These are phyloP conservation scores for Ophiocordyceps sinensis DNA, from an alignment of 2,329 filamentous ascomycete species.

Conservation along the genomic window DNA sequence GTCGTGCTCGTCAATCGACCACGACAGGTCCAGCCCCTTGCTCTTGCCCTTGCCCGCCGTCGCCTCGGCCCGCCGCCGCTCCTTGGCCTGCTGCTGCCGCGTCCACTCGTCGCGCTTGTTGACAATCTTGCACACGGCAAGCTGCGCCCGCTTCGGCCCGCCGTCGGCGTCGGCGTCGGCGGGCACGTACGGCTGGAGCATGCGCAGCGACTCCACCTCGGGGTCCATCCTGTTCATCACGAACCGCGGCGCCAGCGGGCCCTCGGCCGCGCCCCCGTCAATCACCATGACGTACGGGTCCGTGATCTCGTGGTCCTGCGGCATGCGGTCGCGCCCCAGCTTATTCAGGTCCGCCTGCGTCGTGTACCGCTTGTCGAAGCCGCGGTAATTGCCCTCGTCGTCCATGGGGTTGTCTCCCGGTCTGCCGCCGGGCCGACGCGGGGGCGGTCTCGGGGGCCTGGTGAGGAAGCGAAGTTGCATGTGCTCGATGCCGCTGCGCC, in stretches of 20 bases:
- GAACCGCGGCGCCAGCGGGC: conserved; percentile 20
- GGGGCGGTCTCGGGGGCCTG: not conserved
- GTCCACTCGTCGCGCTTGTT: conserved; percentile 37
- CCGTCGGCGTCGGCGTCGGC: conserved; percentile 11
- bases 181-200: conserved; percentile 23
- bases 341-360: conserved; percentile 17
- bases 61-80: conserved; percentile 24
- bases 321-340: conserved; percentile 21
- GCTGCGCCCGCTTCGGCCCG: conserved; percentile 8
- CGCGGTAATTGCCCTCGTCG: conserved; percentile 8
- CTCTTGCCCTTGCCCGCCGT: conserved; percentile 23
- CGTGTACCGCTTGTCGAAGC: conserved; percentile 20
- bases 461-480: not conserved
- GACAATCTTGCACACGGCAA: conserved; percentile 58
- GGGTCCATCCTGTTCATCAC: conserved; percentile 26
- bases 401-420: not conserved
- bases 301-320: conserved; percentile 29
- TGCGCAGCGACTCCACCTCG: conserved; percentile 24
- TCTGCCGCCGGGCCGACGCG: not conserved
- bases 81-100: conserved; percentile 25
- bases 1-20: conserved; percentile 69
- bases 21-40: conserved; percentile 83
- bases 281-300: conserved; percentile 27
- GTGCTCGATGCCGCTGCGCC: not conserved
- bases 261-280: conserved; percentile 21